Evolutionary conservation across 495 filamentous ascomycete species (phyloP).

Genomic region (Penicillium ochrochloron): DNA sequence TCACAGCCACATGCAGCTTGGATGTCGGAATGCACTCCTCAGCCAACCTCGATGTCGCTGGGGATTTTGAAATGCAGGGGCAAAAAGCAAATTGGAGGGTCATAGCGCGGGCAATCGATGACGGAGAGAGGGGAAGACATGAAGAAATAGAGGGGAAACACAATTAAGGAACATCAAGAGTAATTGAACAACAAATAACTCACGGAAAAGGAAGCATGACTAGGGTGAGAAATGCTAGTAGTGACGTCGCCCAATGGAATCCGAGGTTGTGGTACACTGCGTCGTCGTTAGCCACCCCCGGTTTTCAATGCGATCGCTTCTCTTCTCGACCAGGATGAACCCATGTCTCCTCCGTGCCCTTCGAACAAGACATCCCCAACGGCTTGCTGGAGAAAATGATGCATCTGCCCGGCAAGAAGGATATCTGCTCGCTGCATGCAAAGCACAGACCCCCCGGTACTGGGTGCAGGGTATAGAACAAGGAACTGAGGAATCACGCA

Average conservation of each 20-base stretch:
- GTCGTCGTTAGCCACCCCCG: conserved; percentile 36
- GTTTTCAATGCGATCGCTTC: conserved; percentile 19
- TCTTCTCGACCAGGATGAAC: background rate
- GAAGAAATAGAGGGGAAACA: background rate
- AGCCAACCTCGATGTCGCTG: background rate
- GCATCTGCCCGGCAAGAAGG: conserved; percentile 11
- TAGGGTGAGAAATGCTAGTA: conserved; percentile 72
- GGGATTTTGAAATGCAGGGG: conserved; percentile 24
- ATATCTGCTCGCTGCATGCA: conserved; percentile 18
- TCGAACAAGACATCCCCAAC: background rate
- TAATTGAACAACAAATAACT: conserved; percentile 23
- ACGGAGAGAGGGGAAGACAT: background rate
- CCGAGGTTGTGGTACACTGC: conserved; percentile 69
- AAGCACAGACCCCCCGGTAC: conserved; percentile 21
- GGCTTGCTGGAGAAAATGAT: conserved; percentile 19
- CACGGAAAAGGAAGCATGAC: conserved; percentile 71
- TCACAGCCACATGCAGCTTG: conserved; percentile 14
- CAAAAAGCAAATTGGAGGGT: conserved; percentile 12
- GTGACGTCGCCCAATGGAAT: conserved; percentile 72
- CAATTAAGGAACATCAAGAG: background rate
- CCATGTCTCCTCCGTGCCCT: background rate
- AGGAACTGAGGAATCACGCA: conserved; percentile 9
- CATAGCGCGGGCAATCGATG: conserved; percentile 18
- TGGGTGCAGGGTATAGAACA: conserved; percentile 3
- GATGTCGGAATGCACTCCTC: background rate